These are phyloP conservation scores for Bodo saltans DNA, from an alignment of 78 protist species.

Conservation along the genomic window DNA sequence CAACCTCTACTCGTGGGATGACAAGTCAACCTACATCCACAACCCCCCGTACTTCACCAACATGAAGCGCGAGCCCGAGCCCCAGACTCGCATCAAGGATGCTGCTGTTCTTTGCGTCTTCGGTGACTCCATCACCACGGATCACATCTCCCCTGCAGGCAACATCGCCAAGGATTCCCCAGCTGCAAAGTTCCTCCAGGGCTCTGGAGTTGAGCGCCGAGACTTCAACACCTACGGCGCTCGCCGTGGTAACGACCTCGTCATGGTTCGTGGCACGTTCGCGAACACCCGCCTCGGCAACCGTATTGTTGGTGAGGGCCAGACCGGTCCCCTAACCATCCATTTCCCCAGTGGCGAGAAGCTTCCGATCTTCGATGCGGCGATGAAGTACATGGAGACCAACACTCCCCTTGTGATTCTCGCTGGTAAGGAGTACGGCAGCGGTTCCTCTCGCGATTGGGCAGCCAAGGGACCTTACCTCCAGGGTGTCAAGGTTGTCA, in stretches of 20 bases:
- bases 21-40: conserved; percentile 67
- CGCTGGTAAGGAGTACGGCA: conserved; percentile 77
- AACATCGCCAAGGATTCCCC: conserved; percentile 36
- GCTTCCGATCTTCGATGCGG: conserved; percentile 65
- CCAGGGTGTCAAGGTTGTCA: conserved; percentile 66
- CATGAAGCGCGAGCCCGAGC: conserved; percentile 25
- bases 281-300: conserved; percentile 67
- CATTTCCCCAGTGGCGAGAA: conserved; percentile 63
- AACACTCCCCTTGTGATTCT: conserved; percentile 48
- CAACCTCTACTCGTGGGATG: conserved; percentile 73
- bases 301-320: conserved; percentile 38
- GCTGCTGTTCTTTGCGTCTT: conserved; percentile 62
- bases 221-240: conserved; percentile 77
- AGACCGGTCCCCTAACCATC: conserved; percentile 59
- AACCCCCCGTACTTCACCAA: conserved; percentile 70
- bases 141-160: conserved; percentile 69
- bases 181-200: conserved; percentile 69
- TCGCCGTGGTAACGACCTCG: conserved; percentile 75
- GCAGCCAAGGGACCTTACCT: conserved; percentile 80
- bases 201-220: conserved; percentile 47
- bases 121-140: conserved; percentile 81
- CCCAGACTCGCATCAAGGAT: conserved; percentile 11
- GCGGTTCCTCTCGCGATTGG: conserved; percentile 79
- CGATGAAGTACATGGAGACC: conserved; percentile 42
- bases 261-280: conserved; percentile 80